Evolutionary conservation across 805 yeast species (phyloP).

Genomic region (Nakazawaea pomicola): DNA sequence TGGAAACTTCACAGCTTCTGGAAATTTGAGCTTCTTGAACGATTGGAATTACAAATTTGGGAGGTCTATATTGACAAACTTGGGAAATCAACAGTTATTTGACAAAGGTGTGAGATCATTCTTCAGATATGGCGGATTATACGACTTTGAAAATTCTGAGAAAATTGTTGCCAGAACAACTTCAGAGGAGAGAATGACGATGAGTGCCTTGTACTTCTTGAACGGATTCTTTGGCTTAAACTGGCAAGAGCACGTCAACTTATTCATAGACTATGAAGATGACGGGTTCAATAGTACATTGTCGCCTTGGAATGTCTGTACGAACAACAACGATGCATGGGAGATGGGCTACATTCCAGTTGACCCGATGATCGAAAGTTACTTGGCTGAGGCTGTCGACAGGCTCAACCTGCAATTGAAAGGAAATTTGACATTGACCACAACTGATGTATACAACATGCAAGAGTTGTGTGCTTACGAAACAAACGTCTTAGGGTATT

Average conservation of each 20-base stretch:
- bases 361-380: background rate
- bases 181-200: conserved; percentile 42
- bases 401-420: conserved; percentile 15
- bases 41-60: conserved; percentile 14
- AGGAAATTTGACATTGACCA: conserved; percentile 22
- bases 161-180: conserved; percentile 26
- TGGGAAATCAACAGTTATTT: conserved; percentile 19
- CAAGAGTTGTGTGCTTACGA: conserved; percentile 38
- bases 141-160: conserved; percentile 10
- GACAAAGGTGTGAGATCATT: conserved; percentile 17
- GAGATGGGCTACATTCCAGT: background rate
- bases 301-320: conserved; percentile 15
- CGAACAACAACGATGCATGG: conserved; percentile 10
- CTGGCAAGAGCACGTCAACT: conserved; percentile 16
- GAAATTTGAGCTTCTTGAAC: conserved; percentile 10
- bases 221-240: conserved; percentile 41
- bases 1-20: conserved; percentile 5
- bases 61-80: conserved; percentile 14
- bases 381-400: background rate
- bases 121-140: conserved; percentile 17
- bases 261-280: conserved; percentile 16
- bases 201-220: conserved; percentile 40
- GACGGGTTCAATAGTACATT: conserved; percentile 17
- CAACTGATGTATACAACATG: conserved; percentile 25
- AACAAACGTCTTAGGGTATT: conserved; percentile 32